Evolutionary conservation across 2,329 filamentous ascomycete species (phyloP), one percentile per base, ranked within the genome.

Genomic region (Trichoderma sp.): DNA sequence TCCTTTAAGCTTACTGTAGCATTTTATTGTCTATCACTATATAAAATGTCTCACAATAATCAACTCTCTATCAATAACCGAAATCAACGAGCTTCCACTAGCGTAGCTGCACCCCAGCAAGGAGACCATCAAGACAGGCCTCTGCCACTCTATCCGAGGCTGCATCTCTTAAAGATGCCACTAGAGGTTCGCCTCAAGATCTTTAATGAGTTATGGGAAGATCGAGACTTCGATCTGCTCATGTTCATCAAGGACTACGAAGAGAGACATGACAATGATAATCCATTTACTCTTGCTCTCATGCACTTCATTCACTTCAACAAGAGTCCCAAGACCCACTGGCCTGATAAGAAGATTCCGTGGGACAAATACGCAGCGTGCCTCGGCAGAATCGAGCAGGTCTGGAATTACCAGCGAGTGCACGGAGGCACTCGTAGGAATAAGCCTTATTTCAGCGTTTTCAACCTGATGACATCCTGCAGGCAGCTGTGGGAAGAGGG

Each of bases 181-280:
- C 11, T 68, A 6, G 65, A 68, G n/a, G 65, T 68, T 32, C 65
- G 55, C 55, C 36, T 68, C 28, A 68, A 68, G 36, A 68, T 68
- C 65, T 50, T 68, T 30, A 28, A 26, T 17, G 36, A 59, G 23
- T n/a, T 68, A 8, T 68, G 65, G 65, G 55, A 59, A 34, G 34
- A 23, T 3, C 36, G 26, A 6, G 65, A 68, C 1, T 68, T 68
- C 6, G 65, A 68, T 11, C 26, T 68, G 13, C 65, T 68, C 55
- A 26, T 68, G 65, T 5, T 68, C 13, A 59, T 68, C 39, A 68
- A 68, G n/a, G 65, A 68, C 6, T 68, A 68, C 5, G 65, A n/a
- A 20, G 65, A 68, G 17, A 68, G 65, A n/a, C 65, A 68, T 17
- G n/a, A 47, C 6, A 9, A 68, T 4, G 55, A 68, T 4, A 61